A percentile compares a stretch with the other conserved stretches of the same genome.
These are phyloP conservation scores for Calonectria crousiana DNA, from an alignment of 2,329 filamentous ascomycete genomes.

Conservation along the genomic window DNA sequence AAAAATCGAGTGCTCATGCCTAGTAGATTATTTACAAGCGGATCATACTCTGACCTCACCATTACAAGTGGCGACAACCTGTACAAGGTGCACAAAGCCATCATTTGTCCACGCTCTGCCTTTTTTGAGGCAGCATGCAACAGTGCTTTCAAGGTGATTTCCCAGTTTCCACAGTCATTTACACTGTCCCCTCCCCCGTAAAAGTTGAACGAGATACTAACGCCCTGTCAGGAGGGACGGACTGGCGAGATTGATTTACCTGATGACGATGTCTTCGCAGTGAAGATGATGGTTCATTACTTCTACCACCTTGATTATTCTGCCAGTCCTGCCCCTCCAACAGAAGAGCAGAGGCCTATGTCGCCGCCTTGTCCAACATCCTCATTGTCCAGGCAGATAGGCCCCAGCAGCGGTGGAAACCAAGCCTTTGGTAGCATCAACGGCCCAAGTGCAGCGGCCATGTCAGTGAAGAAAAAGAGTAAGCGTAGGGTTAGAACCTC, in stretches of 20 bases:
- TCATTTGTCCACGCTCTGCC: slow-evolving; percentile 22
- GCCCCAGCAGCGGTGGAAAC: not conserved
- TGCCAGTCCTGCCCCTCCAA: not conserved
- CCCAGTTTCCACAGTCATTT: not conserved
- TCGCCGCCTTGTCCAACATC: not conserved
- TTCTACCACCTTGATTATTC: slow-evolving; percentile 19
- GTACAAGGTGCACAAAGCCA: slow-evolving; percentile 20
- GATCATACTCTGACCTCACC: slow-evolving; percentile 26
- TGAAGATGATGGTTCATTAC: slow-evolving; percentile 21
- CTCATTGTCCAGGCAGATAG: not conserved
- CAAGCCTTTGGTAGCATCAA: not conserved
- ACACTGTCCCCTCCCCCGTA: too few species aligned
- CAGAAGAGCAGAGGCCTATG: not conserved
- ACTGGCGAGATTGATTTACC: slow-evolving; percentile 12
- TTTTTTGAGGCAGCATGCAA: slow-evolving; percentile 19
- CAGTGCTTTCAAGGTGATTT: not conserved
- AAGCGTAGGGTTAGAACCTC: not conserved
- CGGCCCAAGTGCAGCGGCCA: not conserved
- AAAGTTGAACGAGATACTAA: not conserved
- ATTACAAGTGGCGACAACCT: slow-evolving; percentile 3
- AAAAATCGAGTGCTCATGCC: not conserved
- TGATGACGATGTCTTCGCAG: slow-evolving; percentile 9
- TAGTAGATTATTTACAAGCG: not conserved
- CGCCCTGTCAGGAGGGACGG: slow-evolving; percentile 4
- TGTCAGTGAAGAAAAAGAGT: not conserved